Evolutionary conservation across 2,329 filamentous ascomycete genomes (phyloP).

Genomic region (Monosporascus sp.): DNA sequence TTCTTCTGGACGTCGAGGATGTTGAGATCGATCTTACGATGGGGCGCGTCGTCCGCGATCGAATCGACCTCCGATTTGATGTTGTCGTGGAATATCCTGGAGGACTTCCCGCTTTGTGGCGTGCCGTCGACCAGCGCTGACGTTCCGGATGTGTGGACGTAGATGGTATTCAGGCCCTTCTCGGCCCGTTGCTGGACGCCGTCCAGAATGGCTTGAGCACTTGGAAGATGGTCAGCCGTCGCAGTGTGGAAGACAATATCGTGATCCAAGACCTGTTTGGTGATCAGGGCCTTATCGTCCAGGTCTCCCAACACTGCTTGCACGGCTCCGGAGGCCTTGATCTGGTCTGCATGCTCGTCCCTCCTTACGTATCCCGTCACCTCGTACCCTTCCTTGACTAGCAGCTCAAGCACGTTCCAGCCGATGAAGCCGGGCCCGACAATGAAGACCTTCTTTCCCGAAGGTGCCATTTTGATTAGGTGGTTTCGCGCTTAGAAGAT

Average conservation of each 20-base stretch:
- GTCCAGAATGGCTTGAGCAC: constrained; percentile 37
- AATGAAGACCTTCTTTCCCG: constrained; percentile 32
- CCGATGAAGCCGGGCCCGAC: constrained; percentile 44
- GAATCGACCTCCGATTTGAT: constrained; percentile 34
- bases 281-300: constrained; percentile 34
- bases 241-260: constrained; percentile 45
- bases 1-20: constrained; percentile 33
- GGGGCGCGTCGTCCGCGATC: constrained; percentile 35
- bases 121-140: constrained; percentile 34
- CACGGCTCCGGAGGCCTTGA: constrained; percentile 29
- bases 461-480: constrained; percentile 8
- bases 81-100: constrained; percentile 38
- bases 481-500: background rate
- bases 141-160: constrained; percentile 44
- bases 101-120: constrained; percentile 26
- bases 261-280: constrained; percentile 27
- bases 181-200: constrained; percentile 35
- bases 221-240: constrained; percentile 42
- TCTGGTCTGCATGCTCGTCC: constrained; percentile 29
- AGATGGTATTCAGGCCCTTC: constrained; percentile 34
- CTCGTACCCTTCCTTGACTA: constrained; percentile 34
- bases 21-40: constrained; percentile 39
- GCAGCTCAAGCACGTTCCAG: constrained; percentile 38
- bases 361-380: constrained; percentile 38
- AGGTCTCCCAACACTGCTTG: constrained; percentile 35